phyloP scores from a whole-genome alignment of 305 asterid genomes.

The Solanum hybrid region DNA sequence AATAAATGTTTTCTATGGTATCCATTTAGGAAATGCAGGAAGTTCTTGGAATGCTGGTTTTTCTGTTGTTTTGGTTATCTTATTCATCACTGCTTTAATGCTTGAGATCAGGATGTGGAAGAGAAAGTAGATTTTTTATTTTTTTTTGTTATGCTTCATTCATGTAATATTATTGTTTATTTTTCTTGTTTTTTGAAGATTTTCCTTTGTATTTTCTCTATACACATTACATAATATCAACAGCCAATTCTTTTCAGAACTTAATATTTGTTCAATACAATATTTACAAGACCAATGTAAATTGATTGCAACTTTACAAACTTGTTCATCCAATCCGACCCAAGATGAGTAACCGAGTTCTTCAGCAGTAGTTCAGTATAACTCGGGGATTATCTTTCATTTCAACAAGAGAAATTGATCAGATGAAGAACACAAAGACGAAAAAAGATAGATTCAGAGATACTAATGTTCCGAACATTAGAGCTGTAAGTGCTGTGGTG shows the following conservation, averaged over 20 bases:
- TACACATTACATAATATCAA: not conserved
- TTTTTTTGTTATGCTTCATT: no score
- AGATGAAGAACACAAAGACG: not conserved
- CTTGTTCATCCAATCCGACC: not conserved
- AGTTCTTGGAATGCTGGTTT: slow-evolving; percentile 64
- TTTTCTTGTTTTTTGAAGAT: not conserved
- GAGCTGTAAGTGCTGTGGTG: slow-evolving; percentile 66
- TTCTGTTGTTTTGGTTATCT: slow-evolving; percentile 36
- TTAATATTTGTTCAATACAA: not conserved
- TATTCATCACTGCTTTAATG: slow-evolving; percentile 31
- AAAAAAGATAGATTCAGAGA: not conserved
- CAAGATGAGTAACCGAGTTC: not conserved
- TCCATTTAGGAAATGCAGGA: slow-evolving; percentile 52
- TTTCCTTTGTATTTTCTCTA: not conserved
- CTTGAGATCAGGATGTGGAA: slow-evolving; percentile 49
- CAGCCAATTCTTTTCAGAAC: not conserved
- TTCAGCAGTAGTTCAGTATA: not conserved
- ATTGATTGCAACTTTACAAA: not conserved
- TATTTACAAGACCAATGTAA: not conserved
- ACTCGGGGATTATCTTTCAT: not conserved
- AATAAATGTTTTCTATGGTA: slow-evolving; percentile 68
- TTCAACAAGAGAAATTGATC: not conserved
- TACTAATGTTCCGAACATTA: slow-evolving; percentile 53
- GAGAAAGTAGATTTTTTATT: slow-evolving; percentile 29
- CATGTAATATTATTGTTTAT: not conserved